Conservation (phyloP, 768 basidiomycete species). For the Amanita exitialis region DNA sequence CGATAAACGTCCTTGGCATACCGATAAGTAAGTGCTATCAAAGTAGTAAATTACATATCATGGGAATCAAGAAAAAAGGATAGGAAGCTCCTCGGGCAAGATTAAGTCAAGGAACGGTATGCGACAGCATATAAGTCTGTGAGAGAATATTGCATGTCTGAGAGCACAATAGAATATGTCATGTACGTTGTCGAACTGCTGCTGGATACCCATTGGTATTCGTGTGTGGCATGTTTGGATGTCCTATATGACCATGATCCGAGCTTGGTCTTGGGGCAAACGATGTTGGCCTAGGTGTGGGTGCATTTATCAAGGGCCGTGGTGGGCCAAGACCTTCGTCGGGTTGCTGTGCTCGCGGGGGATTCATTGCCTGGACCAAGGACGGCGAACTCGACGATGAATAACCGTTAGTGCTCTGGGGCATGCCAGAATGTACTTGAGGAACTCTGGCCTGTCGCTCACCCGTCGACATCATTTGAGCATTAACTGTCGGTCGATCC, state of each 20-base stretch:
- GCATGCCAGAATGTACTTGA: slow-evolving; percentile 27
- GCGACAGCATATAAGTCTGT: slow-evolving; percentile 14
- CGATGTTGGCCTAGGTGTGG: slow-evolving; percentile 40
- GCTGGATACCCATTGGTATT: slow-evolving; percentile 34
- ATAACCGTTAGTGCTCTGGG: slow-evolving; percentile 27
- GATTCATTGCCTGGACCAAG: slow-evolving; percentile 34
- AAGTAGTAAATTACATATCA: slow-evolving; percentile 53
- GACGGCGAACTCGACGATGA: slow-evolving; percentile 33
- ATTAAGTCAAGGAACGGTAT: slow-evolving; percentile 10
- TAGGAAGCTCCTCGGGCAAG: slow-evolving; percentile 12
- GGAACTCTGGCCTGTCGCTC: slow-evolving; percentile 31
- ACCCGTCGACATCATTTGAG: slow-evolving; percentile 22
- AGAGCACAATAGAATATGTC: slow-evolving; percentile 12
- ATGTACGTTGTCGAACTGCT: slow-evolving; percentile 42
- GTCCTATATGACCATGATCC: slow-evolving; percentile 27
- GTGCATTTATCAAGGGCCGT: slow-evolving; percentile 25
- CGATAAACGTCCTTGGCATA: slow-evolving; percentile 54
- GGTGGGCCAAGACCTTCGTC: slow-evolving; percentile 38
- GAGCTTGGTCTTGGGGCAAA: slow-evolving; percentile 33
- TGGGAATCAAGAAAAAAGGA: slow-evolving; percentile 29
- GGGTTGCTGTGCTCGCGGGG: slow-evolving; percentile 18
- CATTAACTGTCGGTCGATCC: slow-evolving; percentile 36
- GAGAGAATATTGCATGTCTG: slow-evolving; percentile 4
- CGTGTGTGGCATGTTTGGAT: slow-evolving; percentile 23
- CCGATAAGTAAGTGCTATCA: slow-evolving; percentile 27